Evolutionary conservation across 331 rosid genomes (phyloP).

Genomic region (Malus hybrid): DNA sequence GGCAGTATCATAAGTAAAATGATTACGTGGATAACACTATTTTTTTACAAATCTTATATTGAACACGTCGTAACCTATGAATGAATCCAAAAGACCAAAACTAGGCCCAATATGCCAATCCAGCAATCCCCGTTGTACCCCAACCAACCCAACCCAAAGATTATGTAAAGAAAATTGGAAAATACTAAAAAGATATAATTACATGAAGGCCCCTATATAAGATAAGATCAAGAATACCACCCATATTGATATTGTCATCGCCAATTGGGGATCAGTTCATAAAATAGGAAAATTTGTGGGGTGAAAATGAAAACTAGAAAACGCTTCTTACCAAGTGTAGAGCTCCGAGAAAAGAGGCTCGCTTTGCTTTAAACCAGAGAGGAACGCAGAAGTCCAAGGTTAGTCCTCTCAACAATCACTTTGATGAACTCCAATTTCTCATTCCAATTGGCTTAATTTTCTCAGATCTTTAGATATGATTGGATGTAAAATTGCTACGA

Average conservation of each 20-base stretch:
- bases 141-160: not conserved
- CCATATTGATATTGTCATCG: not conserved
- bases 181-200: not conserved
- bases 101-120: not conserved
- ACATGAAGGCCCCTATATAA: not conserved
- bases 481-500: not conserved
- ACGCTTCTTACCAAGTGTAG: not conserved
- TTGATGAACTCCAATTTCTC: slow-evolving; percentile 15
- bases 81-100: not conserved
- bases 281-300: not conserved
- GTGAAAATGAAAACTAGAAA: not conserved
- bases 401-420: slow-evolving; percentile 24
- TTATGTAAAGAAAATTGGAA: not conserved
- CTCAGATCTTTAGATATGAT: slow-evolving; percentile 21
- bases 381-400: slow-evolving; percentile 59
- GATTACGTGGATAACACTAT: no score
- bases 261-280: not conserved
- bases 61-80: no score
- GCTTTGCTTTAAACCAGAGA: slow-evolving; percentile 13
- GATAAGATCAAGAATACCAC: not conserved
- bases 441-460: not conserved
- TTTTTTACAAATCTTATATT: no score
- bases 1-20: no score
- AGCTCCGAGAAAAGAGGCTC: slow-evolving; percentile 10
- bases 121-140: not conserved